Conservation (phyloP, 352 stramenopile species). For the Phytophthora sansomeana region DNA sequence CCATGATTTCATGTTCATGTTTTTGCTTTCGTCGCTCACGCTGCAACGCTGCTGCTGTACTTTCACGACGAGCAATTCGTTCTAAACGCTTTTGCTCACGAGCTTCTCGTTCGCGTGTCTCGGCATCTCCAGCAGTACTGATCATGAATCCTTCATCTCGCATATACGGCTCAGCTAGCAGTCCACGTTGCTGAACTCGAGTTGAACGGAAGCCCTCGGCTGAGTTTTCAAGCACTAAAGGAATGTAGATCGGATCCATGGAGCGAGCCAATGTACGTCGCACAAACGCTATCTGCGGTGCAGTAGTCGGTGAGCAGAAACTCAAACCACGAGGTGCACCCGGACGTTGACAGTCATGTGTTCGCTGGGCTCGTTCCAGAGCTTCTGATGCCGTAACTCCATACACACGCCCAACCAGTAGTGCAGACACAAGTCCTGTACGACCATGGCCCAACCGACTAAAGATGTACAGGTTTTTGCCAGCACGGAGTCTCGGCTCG, state of each 20-base stretch:
- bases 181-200: constrained; percentile 61
- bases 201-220: constrained; percentile 40
- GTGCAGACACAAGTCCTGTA: constrained; percentile 67
- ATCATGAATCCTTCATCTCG: constrained; percentile 72
- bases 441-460: constrained; percentile 73
- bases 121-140: constrained; percentile 36
- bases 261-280: constrained; percentile 47
- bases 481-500: constrained; percentile 57
- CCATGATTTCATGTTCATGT: constrained; percentile 29
- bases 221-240: constrained; percentile 60
- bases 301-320: constrained; percentile 60
- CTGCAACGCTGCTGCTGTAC: constrained; percentile 43
- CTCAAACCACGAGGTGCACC: constrained; percentile 29
- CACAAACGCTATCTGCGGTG: constrained; percentile 55
- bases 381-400: constrained; percentile 63
- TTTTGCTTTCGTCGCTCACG: constrained; percentile 33
- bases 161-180: constrained; percentile 56
- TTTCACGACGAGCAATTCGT: constrained; percentile 58
- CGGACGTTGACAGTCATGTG: constrained; percentile 69
- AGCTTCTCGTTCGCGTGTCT: constrained; percentile 31
- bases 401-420: constrained; percentile 80
- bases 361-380: constrained; percentile 66
- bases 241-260: constrained; percentile 74
- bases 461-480: constrained; percentile 80
- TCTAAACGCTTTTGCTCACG: constrained; percentile 44